A percentile compares a stretch with the other conserved stretches of the same genome.
These are phyloP conservation scores for Sphagnum contortum DNA, from an alignment of 225 moss, liverwort and hornwort species.

Conservation along the genomic window DNA sequence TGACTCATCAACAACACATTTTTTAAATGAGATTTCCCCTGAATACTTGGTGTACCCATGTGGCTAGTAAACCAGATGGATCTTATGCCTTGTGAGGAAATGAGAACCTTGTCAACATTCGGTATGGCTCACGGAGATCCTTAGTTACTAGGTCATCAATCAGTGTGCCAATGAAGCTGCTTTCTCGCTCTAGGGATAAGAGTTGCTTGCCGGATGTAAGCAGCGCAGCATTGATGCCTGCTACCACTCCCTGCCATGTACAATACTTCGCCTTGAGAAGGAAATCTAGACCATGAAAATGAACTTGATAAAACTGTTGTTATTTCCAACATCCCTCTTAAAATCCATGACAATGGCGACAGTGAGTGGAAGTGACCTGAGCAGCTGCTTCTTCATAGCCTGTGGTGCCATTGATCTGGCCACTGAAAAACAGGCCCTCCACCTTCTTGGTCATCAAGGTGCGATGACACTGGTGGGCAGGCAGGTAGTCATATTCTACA, in stretches of 20 bases:
- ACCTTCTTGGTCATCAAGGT: constrained; percentile 89
- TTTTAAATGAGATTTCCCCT: too few species aligned
- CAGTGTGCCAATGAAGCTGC: constrained; percentile 88
- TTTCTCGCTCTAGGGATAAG: constrained; percentile 76
- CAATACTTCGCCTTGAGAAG: too few species aligned
- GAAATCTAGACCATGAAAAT: too few species aligned
- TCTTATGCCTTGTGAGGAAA: too few species aligned
- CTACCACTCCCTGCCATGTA: constrained; percentile 56
- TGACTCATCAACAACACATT: too few species aligned
- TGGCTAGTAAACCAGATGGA: too few species aligned
- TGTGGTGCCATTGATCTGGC: constrained; percentile 89
- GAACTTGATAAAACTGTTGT: too few species aligned
- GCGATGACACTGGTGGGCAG: constrained; percentile 81
- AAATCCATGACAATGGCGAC: too few species aligned
- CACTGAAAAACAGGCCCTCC: constrained; percentile 82
- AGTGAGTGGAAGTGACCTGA: constrained; percentile 31
- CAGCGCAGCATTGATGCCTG: constrained; percentile 72
- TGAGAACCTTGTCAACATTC: constrained; percentile 78
- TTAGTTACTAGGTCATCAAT: constrained; percentile 90
- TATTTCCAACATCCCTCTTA: too few species aligned
- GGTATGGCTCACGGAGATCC: constrained; percentile 90
- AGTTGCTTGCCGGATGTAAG: constrained; percentile 49
- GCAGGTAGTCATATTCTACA: constrained; percentile 90
- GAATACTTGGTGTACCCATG: too few species aligned
- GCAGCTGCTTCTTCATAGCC: constrained; percentile 97